Base-by-base conservation (phyloP, 1,139 yeast species). In the Debaryomyces singareniensis region DNA sequence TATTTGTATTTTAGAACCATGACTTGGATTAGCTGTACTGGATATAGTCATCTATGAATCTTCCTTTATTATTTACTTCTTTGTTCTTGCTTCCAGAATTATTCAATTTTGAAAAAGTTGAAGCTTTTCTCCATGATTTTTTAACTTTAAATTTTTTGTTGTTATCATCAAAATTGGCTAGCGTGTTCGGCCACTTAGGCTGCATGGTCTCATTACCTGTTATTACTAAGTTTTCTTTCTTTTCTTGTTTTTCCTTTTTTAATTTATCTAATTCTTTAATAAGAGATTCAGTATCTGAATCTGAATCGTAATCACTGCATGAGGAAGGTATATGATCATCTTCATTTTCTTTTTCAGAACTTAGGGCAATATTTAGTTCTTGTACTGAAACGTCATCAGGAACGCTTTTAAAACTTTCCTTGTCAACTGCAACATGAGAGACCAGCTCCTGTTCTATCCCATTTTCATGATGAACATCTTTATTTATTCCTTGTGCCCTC, bases 41-140 rank as follows among this genome's bases (percentile, higher is more conserved):
- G 11, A 85, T 61, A 45, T 75, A 82, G 44, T 76, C 78, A 34
- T 77, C 68, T 56, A 87, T 57, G 47, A 87, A 86, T 37, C 75
- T 69, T 39, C 80, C 4, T 91, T 80, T 31, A 76, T 62, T 14
- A 81, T 51, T 36, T 84, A 61, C 44, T 84, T 84, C 37, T 81
- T 83, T 13, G 82, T 68, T 40, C 33, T n/a, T 34, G 22, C 20
- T 45, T 39, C 5, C 36, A 30, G 21, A 48, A 42, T n/a, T 40
- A 39, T 16, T 46, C 27, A 61, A 58, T 29, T 61, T 60, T 36
- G 60, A 63, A 47, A 64, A 60, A 0, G 68, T 57, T 2, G 78
- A 65, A 21, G 67, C 68, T 9, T 61, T 69, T 43, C 87, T 61
- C 87, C 89, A 74, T 30, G 66, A 57, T 34, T 65, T 63, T 42